Evolutionary conservation across 805 yeast genomes (phyloP).

Genomic region (Sungouiella thailandica): DNA sequence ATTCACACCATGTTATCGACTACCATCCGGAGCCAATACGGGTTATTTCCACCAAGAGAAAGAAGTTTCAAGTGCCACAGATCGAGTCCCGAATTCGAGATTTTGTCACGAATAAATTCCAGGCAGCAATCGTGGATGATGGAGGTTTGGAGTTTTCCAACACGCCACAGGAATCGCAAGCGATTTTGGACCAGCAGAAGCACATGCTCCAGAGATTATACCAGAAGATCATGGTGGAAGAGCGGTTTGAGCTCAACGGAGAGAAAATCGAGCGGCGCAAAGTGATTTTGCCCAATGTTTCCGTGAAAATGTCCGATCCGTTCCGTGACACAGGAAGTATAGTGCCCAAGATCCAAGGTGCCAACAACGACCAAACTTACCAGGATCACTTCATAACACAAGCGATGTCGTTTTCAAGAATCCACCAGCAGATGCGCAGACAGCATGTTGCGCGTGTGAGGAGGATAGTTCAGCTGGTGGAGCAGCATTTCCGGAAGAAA

Average conservation of each 20-base stretch:
- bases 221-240: constrained; percentile 31
- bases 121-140: constrained; percentile 36
- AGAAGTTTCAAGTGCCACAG: constrained; percentile 20
- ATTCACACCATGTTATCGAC: constrained; percentile 18
- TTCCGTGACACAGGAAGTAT: constrained; percentile 41
- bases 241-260: constrained; percentile 37
- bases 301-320: constrained; percentile 40
- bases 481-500: constrained; percentile 77
- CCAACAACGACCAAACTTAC: constrained; percentile 43
- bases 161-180: constrained; percentile 53
- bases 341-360: constrained; percentile 41
- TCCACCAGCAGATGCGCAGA: constrained; percentile 61
- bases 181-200: constrained; percentile 50
- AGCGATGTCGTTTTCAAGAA: constrained; percentile 63
- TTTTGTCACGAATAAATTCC: constrained; percentile 26
- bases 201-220: constrained; percentile 43
- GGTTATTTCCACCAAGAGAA: constrained; percentile 13
- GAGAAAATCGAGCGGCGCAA: constrained; percentile 47
- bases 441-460: constrained; percentile 63
- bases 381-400: constrained; percentile 75
- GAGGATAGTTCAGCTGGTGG: constrained; percentile 76
- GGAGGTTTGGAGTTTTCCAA: constrained; percentile 25
- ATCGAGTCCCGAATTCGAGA: constrained; percentile 21
- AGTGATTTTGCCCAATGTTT: constrained; percentile 39
- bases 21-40: constrained; percentile 26